phyloP scores from a whole-genome alignment of 345 rosid genomes.

The Isatis tinctoria region DNA sequence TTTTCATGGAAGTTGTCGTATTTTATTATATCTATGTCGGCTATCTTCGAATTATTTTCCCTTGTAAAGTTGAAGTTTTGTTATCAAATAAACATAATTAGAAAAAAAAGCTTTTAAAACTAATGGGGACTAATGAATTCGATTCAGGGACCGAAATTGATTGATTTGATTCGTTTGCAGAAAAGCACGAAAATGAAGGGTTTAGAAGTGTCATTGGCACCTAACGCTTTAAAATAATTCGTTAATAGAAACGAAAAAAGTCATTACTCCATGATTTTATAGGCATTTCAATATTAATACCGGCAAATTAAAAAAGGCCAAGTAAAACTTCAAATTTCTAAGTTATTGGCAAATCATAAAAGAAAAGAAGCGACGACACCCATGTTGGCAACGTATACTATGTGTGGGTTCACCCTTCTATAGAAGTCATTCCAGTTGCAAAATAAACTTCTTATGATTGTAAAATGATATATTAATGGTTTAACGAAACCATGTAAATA shows the following conservation, averaged over 20 bases:
- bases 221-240: constrained; percentile 27
- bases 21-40: constrained; percentile 1
- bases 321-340: background rate
- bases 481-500: too few species aligned
- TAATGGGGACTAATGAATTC: background rate
- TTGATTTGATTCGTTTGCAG: constrained; percentile 18
- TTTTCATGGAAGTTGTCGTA: background rate
- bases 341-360: background rate
- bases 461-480: too few species aligned
- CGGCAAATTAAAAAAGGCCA: background rate
- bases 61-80: constrained; percentile 1
- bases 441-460: background rate
- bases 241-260: background rate
- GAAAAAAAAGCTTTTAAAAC: background rate
- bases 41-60: constrained; percentile 6
- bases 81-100: constrained; percentile 1
- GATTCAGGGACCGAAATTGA: constrained; percentile 18
- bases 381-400: background rate
- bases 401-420: background rate
- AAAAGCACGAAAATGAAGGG: constrained; percentile 29
- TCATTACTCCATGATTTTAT: background rate
- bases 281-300: background rate
- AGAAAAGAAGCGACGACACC: background rate
- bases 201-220: constrained; percentile 29
- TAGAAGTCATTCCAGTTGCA: background rate